A percentile compares a stretch with the other conserved stretches of the same genome.
Conservation (phyloP, 2,329 filamentous ascomycete genomes). For the Bimuria novae-zelandiae region DNA sequence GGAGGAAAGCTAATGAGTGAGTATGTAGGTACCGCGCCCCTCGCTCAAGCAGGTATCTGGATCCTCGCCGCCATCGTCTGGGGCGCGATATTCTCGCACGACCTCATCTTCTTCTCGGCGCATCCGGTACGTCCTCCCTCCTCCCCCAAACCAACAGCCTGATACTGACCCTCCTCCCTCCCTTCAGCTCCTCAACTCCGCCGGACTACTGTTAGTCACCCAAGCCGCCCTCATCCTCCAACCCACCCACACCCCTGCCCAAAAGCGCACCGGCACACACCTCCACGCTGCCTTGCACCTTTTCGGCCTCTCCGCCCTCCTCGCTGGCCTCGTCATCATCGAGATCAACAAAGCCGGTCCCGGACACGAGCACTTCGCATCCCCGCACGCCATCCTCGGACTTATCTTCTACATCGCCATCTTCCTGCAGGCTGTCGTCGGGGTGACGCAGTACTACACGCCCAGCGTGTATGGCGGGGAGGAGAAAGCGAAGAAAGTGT, state of each 20-base stretch:
- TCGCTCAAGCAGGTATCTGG: constrained; percentile 79
- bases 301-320: constrained; percentile 64
- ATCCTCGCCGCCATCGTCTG: constrained; percentile 78
- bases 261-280: constrained; percentile 69
- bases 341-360: constrained; percentile 81
- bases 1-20: too few species aligned
- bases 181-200: constrained; percentile 61
- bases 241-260: constrained; percentile 75
- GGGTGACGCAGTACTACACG: constrained; percentile 79
- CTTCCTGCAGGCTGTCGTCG: constrained; percentile 74
- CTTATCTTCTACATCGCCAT: constrained; percentile 73
- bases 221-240: constrained; percentile 86
- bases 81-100: constrained; percentile 71
- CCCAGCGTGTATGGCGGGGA: constrained; percentile 77
- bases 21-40: constrained; percentile 81
- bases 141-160: too few species aligned
- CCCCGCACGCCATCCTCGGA: constrained; percentile 82
- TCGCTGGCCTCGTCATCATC: constrained; percentile 71
- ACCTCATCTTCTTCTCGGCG: constrained; percentile 81
- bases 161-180: too few species aligned
- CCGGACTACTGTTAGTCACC: constrained; percentile 74
- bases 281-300: constrained; percentile 74
- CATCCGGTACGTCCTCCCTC: constrained; percentile 70
- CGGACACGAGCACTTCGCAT: constrained; percentile 74
- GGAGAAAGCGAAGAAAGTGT: constrained; percentile 78